phyloP scores from a whole-genome alignment of 345 rosid genomes.

The Populus nigra region DNA sequence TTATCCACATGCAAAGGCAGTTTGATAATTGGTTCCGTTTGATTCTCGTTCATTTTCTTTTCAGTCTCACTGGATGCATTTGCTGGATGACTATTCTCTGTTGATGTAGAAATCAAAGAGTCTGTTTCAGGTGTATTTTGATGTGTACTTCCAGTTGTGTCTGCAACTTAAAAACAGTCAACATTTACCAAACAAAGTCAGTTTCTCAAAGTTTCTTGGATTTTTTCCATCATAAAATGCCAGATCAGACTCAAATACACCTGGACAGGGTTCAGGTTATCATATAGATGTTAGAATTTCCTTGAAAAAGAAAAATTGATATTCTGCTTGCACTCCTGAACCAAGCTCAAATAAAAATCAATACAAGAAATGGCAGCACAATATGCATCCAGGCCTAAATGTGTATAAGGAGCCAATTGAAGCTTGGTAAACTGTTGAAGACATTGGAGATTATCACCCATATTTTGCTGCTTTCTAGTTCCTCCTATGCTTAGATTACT shows the following conservation, averaged over 20 bases:
- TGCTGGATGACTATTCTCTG: constrained; percentile 29
- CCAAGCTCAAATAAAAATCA: neutral
- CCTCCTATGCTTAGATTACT: neutral
- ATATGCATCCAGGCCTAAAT: neutral
- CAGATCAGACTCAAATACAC: neutral
- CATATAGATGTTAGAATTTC: neutral
- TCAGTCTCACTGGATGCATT: constrained; percentile 43
- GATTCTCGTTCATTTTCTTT: constrained; percentile 38
- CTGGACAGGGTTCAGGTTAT: neutral
- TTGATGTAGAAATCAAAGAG: constrained; percentile 31
- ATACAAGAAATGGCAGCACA: neutral
- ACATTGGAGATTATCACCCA: neutral
- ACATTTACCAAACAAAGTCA: constrained; percentile 11
- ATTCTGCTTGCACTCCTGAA: neutral
- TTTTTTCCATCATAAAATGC: neutral
- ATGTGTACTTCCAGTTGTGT: constrained; percentile 28
- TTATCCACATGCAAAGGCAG: constrained; percentile 5
- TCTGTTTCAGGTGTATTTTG: constrained; percentile 45
- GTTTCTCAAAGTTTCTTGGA: neutral
- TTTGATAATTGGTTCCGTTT: constrained; percentile 27
- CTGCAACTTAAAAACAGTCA: constrained; percentile 42
- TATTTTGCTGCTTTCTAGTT: neutral
- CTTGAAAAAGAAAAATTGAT: neutral
- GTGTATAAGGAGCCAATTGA: neutral
- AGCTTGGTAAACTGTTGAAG: neutral